Percentiles rank a stretch among this genome's conserved stretches.
These are phyloP conservation scores for Akanthomyces dipterigenus DNA, from an alignment of 2,329 filamentous ascomycete genomes.

Conservation along the genomic window DNA sequence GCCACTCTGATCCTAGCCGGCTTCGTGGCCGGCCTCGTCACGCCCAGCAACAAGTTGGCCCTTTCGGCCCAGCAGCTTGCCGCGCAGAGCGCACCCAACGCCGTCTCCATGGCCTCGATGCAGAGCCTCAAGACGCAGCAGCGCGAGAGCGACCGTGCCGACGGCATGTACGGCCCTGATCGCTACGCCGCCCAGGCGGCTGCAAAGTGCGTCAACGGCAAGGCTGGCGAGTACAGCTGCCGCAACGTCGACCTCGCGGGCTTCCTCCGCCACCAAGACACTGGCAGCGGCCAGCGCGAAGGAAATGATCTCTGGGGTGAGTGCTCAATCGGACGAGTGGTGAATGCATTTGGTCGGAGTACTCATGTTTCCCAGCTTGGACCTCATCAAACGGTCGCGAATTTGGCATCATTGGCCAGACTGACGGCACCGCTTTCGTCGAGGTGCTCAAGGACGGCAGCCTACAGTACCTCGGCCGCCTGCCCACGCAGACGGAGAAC, in stretches of 20 bases:
- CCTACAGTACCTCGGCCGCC: conserved; percentile 37
- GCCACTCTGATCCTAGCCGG: conserved; percentile 4
- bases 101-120: background rate
- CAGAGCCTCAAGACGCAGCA: background rate
- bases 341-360: background rate
- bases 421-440: conserved; percentile 41
- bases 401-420: conserved; percentile 38
- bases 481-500: conserved; percentile 32
- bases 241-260: conserved; percentile 29
- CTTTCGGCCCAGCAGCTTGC: background rate
- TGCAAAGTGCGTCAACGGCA: conserved; percentile 23
- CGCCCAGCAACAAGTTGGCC: background rate
- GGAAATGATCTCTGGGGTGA: conserved; percentile 29
- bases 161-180: conserved; percentile 12
- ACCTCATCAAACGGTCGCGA: conserved; percentile 30
- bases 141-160: background rate
- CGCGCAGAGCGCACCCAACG: conserved; percentile 6
- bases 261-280: conserved; percentile 30
- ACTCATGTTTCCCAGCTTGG: conserved; percentile 10
- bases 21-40: background rate
- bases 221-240: conserved; percentile 27
- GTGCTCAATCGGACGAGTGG: background rate
- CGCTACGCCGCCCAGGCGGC: conserved; percentile 12
- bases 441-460: conserved; percentile 36
- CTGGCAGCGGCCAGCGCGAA: conserved; percentile 27